Conservation (phyloP, 2,329 filamentous ascomycete genomes). For the Metarhizium album region DNA sequence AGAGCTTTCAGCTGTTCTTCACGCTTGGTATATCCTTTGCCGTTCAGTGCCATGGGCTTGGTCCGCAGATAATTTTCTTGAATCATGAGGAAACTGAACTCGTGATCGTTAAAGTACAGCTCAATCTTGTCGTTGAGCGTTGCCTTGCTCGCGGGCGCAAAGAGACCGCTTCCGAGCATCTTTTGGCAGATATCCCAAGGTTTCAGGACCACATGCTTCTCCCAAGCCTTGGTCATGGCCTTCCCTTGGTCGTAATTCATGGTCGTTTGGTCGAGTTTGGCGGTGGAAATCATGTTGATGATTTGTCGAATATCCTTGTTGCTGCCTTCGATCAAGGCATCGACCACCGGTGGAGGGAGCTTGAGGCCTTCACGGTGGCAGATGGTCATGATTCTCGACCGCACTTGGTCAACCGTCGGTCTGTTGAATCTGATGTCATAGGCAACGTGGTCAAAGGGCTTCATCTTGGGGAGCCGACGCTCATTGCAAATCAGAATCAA, state of each 20-base stretch:
- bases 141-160: constrained; percentile 69
- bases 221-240: constrained; percentile 93
- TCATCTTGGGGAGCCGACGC: constrained; percentile 89
- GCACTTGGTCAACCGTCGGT: constrained; percentile 82
- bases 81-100: constrained; percentile 94
- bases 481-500: constrained; percentile 99
- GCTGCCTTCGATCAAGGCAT: constrained; percentile 89
- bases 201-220: constrained; percentile 93
- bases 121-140: constrained; percentile 97
- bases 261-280: constrained; percentile 71
- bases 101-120: constrained; percentile 98
- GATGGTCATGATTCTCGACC: constrained; percentile 88
- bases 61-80: constrained; percentile 95
- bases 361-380: constrained; percentile 86
- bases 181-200: constrained; percentile 97
- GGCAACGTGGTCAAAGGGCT: constrained; percentile 81
- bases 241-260: constrained; percentile 83
- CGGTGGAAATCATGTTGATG: constrained; percentile 95
- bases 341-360: constrained; percentile 71
- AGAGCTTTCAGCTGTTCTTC: constrained; percentile 72
- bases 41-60: constrained; percentile 55
- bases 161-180: constrained; percentile 80
- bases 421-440: constrained; percentile 81
- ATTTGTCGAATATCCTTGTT: constrained; percentile 95
- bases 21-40: constrained; percentile 44